phyloP scores from a whole-genome alignment of 805 yeast genomes.

The Naumovozyma baii region DNA sequence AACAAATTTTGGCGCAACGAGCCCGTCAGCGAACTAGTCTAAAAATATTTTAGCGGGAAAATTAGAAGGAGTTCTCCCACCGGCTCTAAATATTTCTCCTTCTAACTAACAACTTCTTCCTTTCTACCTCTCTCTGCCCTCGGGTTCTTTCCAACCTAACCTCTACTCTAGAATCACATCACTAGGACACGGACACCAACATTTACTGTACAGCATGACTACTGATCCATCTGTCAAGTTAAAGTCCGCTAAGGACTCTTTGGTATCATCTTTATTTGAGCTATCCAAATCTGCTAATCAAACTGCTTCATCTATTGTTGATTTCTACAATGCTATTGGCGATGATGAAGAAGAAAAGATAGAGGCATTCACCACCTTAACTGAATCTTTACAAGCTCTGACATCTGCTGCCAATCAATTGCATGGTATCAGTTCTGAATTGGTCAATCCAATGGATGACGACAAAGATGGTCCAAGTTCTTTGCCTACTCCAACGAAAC shows the following conservation, averaged over 20 bases:
- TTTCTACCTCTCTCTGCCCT: neutral
- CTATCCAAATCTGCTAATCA: slow-evolving; percentile 80
- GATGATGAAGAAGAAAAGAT: slow-evolving; percentile 39
- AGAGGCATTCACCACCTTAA: slow-evolving; percentile 37
- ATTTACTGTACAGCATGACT: slow-evolving; percentile 12
- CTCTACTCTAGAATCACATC: neutral
- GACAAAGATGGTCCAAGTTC: slow-evolving; percentile 18
- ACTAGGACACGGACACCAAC: neutral
- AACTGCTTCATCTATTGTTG: slow-evolving; percentile 70
- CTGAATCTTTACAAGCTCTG: slow-evolving; percentile 33
- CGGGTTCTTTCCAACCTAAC: neutral
- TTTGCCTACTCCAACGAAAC: slow-evolving; percentile 13
- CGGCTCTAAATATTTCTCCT: neutral
- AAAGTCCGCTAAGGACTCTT: slow-evolving; percentile 32
- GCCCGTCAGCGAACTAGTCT: no score
- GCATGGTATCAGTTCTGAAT: slow-evolving; percentile 22
- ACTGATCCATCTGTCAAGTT: slow-evolving; percentile 29
- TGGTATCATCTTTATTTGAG: slow-evolving; percentile 72
- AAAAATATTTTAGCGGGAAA: neutral
- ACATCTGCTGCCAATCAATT: slow-evolving; percentile 31
- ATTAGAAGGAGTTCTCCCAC: neutral
- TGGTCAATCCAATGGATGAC: slow-evolving; percentile 28
- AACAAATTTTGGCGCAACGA: no score
- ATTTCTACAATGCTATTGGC: slow-evolving; percentile 53
- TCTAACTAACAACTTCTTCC: neutral